Base-by-base conservation (phyloP, 352 stramenopile genomes). In the Pythium pectinolyticum region DNA sequence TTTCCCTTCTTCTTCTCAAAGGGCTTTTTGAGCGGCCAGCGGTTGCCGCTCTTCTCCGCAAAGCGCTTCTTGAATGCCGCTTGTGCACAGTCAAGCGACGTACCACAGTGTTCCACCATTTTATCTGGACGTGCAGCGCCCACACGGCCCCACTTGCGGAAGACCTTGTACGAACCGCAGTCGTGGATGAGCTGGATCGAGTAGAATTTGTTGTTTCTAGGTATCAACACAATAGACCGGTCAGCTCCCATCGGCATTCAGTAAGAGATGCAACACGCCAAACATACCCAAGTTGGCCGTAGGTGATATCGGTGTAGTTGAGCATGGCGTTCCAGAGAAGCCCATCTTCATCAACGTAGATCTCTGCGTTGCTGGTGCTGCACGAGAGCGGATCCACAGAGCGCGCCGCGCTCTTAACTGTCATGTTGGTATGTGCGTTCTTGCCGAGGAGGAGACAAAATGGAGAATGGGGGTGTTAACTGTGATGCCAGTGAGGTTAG, bases 171-270 rank as follows among this genome's bases (percentile, higher is more conserved):
- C 0, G 56, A 52, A 10, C 68, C 47, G 20, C 66, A 43, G 46
- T 82, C 70, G 28, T 86, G 53, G 51, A 90, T 77, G 49, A 90
- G 61, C 64, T 90, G 82, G 47, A 85, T 54, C 73, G 79, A 83
- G 73, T 90, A 90, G 45, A 81, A 90, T 58, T 90, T 90, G 67
- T 90, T 90, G 77, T 86, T 88, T 8, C 82, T 86, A 22, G 24
- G n/a, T n/a, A n/a, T n/a, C n/a, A n/a, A n/a, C n/a, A n/a, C n/a
- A n/a, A n/a, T n/a, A n/a, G n/a, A n/a, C n/a, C n/a, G n/a, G n/a
- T n/a, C n/a, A n/a, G n/a, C n/a, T n/a, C n/a, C n/a, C n/a, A n/a
- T n/a, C n/a, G n/a, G n/a, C n/a, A n/a, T n/a, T n/a, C n/a, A n/a
- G n/a, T n/a, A n/a, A n/a, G n/a, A n/a, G n/a, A 43, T 12, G 20